phyloP scores from a whole-genome alignment of 768 basidiomycete genomes.

The Nidularia pulvinata region DNA sequence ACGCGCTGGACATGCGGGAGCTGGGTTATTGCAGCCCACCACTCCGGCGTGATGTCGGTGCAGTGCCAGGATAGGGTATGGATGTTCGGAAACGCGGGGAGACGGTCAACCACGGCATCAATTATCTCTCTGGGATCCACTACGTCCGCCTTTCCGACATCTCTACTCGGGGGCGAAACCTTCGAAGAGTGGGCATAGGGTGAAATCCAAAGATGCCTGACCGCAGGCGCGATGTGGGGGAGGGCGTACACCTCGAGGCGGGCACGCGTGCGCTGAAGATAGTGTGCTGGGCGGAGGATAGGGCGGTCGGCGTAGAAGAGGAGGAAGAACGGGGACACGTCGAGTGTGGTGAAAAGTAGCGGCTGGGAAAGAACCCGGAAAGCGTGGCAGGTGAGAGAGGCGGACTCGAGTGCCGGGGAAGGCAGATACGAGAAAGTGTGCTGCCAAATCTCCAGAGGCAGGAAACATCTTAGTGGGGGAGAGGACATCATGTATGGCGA shows the following conservation, averaged over 20 bases:
- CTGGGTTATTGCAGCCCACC: constrained; percentile 25
- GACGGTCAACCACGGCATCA: constrained; percentile 21
- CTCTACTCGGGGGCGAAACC: constrained; percentile 21
- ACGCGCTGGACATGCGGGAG: constrained; percentile 20
- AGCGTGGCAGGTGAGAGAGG: constrained; percentile 23
- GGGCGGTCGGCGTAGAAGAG: constrained; percentile 21
- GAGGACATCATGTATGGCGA: too few species aligned
- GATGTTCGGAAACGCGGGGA: constrained; percentile 29
- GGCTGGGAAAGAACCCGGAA: constrained; percentile 34
- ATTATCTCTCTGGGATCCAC: constrained; percentile 27
- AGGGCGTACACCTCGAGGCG: constrained; percentile 27
- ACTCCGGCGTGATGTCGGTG: constrained; percentile 25
- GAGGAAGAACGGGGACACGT: constrained; percentile 31
- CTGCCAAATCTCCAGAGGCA: constrained; percentile 33
- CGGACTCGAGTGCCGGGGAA: constrained; percentile 19
- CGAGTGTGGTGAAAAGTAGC: constrained; percentile 28
- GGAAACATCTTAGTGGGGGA: not conserved
- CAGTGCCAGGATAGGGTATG: constrained; percentile 30
- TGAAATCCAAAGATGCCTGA: constrained; percentile 31
- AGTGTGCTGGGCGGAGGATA: constrained; percentile 20
- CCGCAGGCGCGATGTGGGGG: constrained; percentile 27
- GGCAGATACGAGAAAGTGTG: constrained; percentile 28
- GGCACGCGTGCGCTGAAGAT: constrained; percentile 23
- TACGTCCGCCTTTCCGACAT: constrained; percentile 18
- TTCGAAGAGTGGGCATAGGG: constrained; percentile 26